Conservation (phyloP, 1,284 basidiomycete genomes). For the Ceratobasidium sp. region DNA sequence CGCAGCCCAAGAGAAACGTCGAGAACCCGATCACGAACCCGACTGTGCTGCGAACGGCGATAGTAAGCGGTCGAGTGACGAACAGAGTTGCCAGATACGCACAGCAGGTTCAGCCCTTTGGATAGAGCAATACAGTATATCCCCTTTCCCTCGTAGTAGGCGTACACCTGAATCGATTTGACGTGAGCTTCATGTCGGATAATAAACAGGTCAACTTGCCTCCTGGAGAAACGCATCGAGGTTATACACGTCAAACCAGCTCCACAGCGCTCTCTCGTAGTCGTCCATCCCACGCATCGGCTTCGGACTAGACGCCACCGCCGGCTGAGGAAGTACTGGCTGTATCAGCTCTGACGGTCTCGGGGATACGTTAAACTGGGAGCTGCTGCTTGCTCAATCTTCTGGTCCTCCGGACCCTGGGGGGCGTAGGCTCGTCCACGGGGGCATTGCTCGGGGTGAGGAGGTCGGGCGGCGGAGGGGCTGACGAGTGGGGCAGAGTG, state of each 20-base stretch:
- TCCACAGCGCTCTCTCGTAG: slow-evolving; percentile 94
- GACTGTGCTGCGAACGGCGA: slow-evolving; percentile 75
- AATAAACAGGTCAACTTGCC: slow-evolving; percentile 59
- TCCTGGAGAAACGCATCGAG: slow-evolving; percentile 95
- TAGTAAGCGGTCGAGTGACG: slow-evolving; percentile 11
- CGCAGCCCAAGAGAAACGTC: slow-evolving; percentile 93
- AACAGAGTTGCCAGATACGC: slow-evolving; percentile 58
- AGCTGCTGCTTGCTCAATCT: slow-evolving; percentile 40
- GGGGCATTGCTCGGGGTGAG: no score
- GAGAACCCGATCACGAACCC: slow-evolving; percentile 98
- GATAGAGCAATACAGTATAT: slow-evolving; percentile 93
- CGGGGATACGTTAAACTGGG: slow-evolving; percentile 62
- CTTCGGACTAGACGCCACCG: slow-evolving; percentile 50
- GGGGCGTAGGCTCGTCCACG: no score
- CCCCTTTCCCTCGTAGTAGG: slow-evolving; percentile 96
- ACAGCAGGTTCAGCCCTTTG: slow-evolving; percentile 91
- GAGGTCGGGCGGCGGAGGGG: no score
- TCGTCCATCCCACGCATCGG: slow-evolving; percentile 80
- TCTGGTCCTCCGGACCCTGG: no score
- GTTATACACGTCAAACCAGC: slow-evolving; percentile 98
- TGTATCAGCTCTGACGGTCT: slow-evolving; percentile 70
- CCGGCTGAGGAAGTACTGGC: slow-evolving; percentile 50
- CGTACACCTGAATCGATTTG: slow-evolving; percentile 67
- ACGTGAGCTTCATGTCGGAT: background rate
- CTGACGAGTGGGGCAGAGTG: no score